Conservation (phyloP, 371 early-diverging fungal genomes). For the Mortierella sp. region DNA sequence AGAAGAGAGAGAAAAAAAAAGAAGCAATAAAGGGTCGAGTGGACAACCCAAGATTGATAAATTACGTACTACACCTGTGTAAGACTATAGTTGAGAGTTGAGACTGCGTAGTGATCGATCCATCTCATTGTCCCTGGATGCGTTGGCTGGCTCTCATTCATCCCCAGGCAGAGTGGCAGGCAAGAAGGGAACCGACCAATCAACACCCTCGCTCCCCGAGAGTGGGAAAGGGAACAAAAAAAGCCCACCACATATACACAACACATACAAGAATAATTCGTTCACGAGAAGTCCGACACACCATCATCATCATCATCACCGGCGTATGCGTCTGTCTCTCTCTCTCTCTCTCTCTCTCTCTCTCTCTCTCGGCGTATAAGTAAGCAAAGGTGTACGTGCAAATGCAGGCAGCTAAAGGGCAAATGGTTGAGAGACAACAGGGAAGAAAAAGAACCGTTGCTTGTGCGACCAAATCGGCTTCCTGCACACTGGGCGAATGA, state of each 20-base stretch:
- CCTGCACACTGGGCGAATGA: background rate
- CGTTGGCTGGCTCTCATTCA: conserved; percentile 22
- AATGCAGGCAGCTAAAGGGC: background rate
- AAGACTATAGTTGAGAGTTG: no score
- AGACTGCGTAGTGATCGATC: conserved; percentile 8
- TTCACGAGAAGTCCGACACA: no score
- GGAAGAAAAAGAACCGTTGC: background rate
- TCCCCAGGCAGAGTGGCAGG: background rate
- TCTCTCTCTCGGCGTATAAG: no score
- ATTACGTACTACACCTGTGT: background rate
- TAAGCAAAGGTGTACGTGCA: no score
- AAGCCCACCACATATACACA: background rate
- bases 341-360: no score
- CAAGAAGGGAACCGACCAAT: conserved; percentile 1
- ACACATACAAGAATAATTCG: no score
- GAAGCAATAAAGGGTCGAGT: background rate
- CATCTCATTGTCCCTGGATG: background rate
- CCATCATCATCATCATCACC: no score
- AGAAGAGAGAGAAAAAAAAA: background rate
- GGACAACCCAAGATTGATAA: background rate
- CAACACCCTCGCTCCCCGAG: background rate
- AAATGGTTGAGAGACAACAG: background rate
- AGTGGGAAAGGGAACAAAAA: conserved; percentile 3
- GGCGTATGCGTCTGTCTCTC: no score
- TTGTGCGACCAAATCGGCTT: conserved; percentile 13